Percentiles rank a stretch among this genome's conserved stretches.
phyloP scores from a whole-genome alignment of 148 eudicot genomes.

The Vaccinium vitisidaea region DNA sequence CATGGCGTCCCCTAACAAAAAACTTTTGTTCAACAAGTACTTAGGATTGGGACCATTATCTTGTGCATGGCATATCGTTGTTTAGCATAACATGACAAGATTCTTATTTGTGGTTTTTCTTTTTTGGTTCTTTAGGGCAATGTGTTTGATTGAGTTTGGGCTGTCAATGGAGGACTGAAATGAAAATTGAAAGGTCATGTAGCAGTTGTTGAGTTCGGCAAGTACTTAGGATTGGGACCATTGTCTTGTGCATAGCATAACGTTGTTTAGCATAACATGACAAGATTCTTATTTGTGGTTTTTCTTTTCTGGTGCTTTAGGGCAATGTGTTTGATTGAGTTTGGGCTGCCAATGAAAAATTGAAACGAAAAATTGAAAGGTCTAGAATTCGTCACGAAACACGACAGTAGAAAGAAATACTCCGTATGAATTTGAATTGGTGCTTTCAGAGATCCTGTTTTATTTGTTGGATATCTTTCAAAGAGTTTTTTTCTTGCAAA shows the following conservation, averaged over 20 bases:
- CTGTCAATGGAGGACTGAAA: slow-evolving; percentile 50
- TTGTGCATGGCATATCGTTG: too few relatives aligned
- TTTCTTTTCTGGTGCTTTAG: slow-evolving; percentile 24
- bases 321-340: slow-evolving; percentile 87
- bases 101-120: not conserved
- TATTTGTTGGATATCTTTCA: slow-evolving; percentile 74
- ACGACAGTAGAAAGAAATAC: slow-evolving; percentile 45
- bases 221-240: too few relatives aligned
- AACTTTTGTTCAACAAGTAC: too few relatives aligned
- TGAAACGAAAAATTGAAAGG: slow-evolving; percentile 23
- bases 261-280: too few relatives aligned
- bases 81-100: too few relatives aligned
- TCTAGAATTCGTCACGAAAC: slow-evolving; percentile 31
- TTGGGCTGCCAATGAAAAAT: slow-evolving; percentile 54
- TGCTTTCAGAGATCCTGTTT: slow-evolving; percentile 68
- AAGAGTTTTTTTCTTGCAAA: slow-evolving; percentile 52
- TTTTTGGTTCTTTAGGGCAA: slow-evolving; percentile 49
- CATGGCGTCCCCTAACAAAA: too few relatives aligned
- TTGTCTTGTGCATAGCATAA: too few relatives aligned
- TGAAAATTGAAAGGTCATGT: slow-evolving; percentile 35
- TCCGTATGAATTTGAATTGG: slow-evolving; percentile 28
- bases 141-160: slow-evolving; percentile 81
- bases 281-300: too few relatives aligned
- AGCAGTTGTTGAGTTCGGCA: too few relatives aligned
- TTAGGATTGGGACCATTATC: too few relatives aligned